Conservation (phyloP, 1,284 basidiomycete species). For the Golubevia pallescens region DNA sequence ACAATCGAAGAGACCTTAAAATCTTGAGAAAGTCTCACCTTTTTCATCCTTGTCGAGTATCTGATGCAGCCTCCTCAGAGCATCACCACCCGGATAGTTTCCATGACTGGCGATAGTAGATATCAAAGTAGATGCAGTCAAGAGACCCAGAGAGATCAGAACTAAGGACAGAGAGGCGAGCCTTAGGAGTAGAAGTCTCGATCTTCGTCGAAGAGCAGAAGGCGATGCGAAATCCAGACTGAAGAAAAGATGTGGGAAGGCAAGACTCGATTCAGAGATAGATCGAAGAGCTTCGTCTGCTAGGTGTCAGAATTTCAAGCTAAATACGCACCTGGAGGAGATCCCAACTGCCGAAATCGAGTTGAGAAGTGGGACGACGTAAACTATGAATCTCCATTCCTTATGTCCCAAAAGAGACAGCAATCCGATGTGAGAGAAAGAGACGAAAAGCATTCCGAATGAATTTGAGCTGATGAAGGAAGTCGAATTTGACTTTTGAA, state of each 20-base stretch:
- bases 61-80: conserved; percentile 74
- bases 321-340: too few relatives aligned
- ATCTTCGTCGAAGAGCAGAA: too few relatives aligned
- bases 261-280: too few relatives aligned
- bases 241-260: conserved; percentile 7
- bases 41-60: not conserved
- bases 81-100: conserved; percentile 91
- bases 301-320: too few relatives aligned
- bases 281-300: too few relatives aligned
- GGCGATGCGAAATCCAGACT: not conserved
- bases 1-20: not conserved
- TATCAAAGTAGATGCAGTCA: conserved; percentile 23
- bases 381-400: conserved; percentile 95
- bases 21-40: not conserved
- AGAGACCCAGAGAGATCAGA: conserved; percentile 10
- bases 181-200: not conserved
- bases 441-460: conserved; percentile 12
- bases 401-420: conserved; percentile 76
- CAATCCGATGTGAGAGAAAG: conserved; percentile 71
- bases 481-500: too few relatives aligned
- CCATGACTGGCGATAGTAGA: conserved; percentile 71
- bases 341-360: conserved; percentile 77
- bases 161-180: not conserved
- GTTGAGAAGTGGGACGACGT: conserved; percentile 82
- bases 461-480: too few relatives aligned